Evolutionary conservation across 192 early-diverging fungal species (phyloP).

Genomic region (Chytriomyces hyalinus): DNA sequence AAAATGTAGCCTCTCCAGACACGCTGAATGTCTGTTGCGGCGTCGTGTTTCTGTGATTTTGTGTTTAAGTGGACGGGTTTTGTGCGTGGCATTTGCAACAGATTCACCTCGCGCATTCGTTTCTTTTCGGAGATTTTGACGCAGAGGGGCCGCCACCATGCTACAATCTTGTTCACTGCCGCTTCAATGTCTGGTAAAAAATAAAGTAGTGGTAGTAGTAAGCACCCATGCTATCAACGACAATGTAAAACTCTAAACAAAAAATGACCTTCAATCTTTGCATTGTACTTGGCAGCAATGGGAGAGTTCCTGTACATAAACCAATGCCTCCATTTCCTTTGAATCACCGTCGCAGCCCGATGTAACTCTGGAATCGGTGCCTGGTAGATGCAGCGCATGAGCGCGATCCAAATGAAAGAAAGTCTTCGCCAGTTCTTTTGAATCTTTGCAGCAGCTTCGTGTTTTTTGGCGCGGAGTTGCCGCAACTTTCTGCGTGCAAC

Average conservation of each 20-base stretch:
- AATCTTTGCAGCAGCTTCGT: constrained; percentile 57
- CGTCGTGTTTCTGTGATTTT: constrained; percentile 44
- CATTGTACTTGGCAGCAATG: constrained; percentile 58
- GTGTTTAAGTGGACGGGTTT: constrained; percentile 1
- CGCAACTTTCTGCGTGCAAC: constrained; percentile 56
- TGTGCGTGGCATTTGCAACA: background rate
- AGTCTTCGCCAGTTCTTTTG: constrained; percentile 58
- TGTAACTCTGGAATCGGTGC: constrained; percentile 59
- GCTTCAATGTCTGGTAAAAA: constrained; percentile 36
- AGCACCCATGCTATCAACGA: constrained; percentile 13
- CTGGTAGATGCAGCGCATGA: constrained; percentile 64
- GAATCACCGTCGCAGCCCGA: constrained; percentile 53
- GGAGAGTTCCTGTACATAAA: constrained; percentile 61
- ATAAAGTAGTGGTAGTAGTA: background rate
- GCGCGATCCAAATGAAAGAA: constrained; percentile 59
- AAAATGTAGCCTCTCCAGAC: constrained; percentile 59
- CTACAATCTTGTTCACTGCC: constrained; percentile 53
- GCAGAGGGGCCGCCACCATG: constrained; percentile 62
- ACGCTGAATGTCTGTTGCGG: constrained; percentile 57
- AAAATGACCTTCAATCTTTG: constrained; percentile 52
- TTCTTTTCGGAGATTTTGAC: constrained; percentile 47
- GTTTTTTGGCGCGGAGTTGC: constrained; percentile 51
- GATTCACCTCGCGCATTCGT: constrained; percentile 43
- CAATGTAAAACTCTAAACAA: background rate
- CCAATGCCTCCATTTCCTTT: constrained; percentile 62